A percentile compares a stretch with the other conserved stretches of the same genome.
These are phyloP conservation scores for Pseudoturritis turrita DNA, from an alignment of 345 rosid species.

Conservation along the genomic window DNA sequence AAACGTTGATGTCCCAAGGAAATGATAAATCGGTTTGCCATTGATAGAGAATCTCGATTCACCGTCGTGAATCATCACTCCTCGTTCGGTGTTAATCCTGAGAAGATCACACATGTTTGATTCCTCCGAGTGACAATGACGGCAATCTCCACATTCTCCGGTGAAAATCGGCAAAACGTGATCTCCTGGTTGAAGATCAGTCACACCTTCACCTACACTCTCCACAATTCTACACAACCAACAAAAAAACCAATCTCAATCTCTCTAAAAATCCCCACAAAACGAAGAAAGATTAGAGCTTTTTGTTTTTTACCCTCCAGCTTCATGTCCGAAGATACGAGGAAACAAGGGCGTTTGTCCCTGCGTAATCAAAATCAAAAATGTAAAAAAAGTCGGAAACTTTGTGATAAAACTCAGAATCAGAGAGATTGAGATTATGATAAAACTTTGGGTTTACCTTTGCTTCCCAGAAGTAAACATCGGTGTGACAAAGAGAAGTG, in stretches of 20 bases:
- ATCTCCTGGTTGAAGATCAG: slow-evolving; percentile 68
- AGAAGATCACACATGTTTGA: slow-evolving; percentile 89
- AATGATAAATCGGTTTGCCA: slow-evolving; percentile 70
- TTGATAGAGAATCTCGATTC: slow-evolving; percentile 59
- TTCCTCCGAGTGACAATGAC: slow-evolving; percentile 68
- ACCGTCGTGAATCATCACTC: slow-evolving; percentile 64
- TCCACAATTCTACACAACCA: slow-evolving; percentile 57
- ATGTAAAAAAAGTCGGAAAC: neutral
- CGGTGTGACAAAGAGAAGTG: slow-evolving; percentile 84
- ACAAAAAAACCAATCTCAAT: neutral
- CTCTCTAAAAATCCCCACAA: neutral
- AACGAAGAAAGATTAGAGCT: neutral
- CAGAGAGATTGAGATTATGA: neutral
- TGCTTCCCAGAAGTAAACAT: slow-evolving; percentile 96
- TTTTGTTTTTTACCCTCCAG: slow-evolving; percentile 53
- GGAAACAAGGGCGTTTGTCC: slow-evolving; percentile 79
- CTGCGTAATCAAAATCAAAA: slow-evolving; percentile 29
- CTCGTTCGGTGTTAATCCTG: slow-evolving; percentile 71
- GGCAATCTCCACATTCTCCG: slow-evolving; percentile 73
- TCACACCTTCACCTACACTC: slow-evolving; percentile 79
- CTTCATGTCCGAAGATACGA: slow-evolving; percentile 82
- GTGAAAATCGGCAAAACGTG: slow-evolving; percentile 78
- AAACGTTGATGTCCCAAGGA: slow-evolving; percentile 74
- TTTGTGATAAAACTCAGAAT: neutral
- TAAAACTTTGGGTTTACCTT: slow-evolving; percentile 44